These are phyloP conservation scores for Leccinum rimulosum DNA, from an alignment of 768 basidiomycete genomes.

Conservation along the genomic window DNA sequence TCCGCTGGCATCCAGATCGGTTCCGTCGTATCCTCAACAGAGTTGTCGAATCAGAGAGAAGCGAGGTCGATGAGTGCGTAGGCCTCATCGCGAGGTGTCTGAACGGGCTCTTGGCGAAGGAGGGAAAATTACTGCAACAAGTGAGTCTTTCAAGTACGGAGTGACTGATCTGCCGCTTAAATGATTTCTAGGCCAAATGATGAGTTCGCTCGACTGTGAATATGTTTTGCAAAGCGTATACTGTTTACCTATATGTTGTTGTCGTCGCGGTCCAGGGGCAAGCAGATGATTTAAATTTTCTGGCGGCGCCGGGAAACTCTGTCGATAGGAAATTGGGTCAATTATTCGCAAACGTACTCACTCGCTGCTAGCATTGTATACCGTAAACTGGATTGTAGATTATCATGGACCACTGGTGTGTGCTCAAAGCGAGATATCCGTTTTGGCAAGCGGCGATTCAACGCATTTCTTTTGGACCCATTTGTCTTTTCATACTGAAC, in stretches of 20 bases:
- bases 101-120: constrained; percentile 59
- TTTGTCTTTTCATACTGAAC: too few relatives aligned
- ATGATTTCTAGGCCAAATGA: constrained; percentile 19
- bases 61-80: constrained; percentile 56
- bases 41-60: constrained; percentile 52
- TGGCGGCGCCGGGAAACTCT: constrained; percentile 17
- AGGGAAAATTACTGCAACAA: constrained; percentile 20
- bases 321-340: constrained; percentile 4
- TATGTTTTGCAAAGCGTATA: neutral
- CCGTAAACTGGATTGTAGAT: constrained; percentile 13
- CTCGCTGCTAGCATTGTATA: constrained; percentile 17
- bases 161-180: neutral
- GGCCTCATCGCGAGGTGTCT: constrained; percentile 65
- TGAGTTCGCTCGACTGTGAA: constrained; percentile 1
- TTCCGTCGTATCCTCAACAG: constrained; percentile 57
- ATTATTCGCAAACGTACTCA: constrained; percentile 4
- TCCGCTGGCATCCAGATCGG: constrained; percentile 81
- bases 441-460: too few relatives aligned
- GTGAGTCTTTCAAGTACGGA: constrained; percentile 15
- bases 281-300: constrained; percentile 4
- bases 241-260: neutral
- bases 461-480: too few relatives aligned
- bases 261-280: constrained; percentile 1
- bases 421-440: too few relatives aligned
- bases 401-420: neutral